These are phyloP conservation scores for Ordospora pajunii DNA, from an alignment of 371 early-diverging fungal genomes.

Conservation along the genomic window DNA sequence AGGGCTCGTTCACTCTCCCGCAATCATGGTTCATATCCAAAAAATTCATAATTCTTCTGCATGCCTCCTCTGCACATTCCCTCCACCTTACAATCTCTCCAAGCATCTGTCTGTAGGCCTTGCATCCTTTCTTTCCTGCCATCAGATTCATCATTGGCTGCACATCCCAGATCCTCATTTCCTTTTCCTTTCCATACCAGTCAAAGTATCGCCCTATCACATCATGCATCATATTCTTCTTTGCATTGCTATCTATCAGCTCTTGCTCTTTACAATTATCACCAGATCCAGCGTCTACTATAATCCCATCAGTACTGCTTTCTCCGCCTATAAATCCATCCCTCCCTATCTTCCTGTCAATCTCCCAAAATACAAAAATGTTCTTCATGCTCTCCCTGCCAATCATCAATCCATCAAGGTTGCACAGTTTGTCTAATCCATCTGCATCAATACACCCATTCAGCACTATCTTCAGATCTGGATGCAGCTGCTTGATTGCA, in stretches of 20 bases:
- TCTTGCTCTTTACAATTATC: not conserved
- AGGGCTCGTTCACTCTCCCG: not conserved
- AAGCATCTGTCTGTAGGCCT: conserved; percentile 42
- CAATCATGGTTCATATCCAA: too few relatives aligned
- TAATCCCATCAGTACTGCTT: not conserved
- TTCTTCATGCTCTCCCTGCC: conserved; percentile 58
- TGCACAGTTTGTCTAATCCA: not conserved
- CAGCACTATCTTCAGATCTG: conserved; percentile 65
- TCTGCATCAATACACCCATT: conserved; percentile 69
- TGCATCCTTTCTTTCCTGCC: conserved; percentile 44
- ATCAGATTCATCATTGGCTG: conserved; percentile 45
- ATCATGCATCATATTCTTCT: not conserved
- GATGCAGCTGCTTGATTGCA: conserved; percentile 65
- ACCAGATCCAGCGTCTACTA: not conserved
- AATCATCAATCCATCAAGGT: conserved; percentile 62
- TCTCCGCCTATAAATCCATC: not conserved
- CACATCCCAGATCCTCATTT: conserved; percentile 8
- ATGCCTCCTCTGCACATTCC: not conserved
- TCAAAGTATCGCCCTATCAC: conserved; percentile 15
- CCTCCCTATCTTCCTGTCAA: not conserved
- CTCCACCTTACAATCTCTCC: not conserved
- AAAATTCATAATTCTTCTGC: not conserved
- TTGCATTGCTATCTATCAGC: not conserved
- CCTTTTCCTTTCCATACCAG: not conserved
- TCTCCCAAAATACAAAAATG: conserved; percentile 48